These are phyloP conservation scores for Cladophialophora bantiana DNA, from an alignment of 2,329 filamentous ascomycete species.

Conservation along the genomic window DNA sequence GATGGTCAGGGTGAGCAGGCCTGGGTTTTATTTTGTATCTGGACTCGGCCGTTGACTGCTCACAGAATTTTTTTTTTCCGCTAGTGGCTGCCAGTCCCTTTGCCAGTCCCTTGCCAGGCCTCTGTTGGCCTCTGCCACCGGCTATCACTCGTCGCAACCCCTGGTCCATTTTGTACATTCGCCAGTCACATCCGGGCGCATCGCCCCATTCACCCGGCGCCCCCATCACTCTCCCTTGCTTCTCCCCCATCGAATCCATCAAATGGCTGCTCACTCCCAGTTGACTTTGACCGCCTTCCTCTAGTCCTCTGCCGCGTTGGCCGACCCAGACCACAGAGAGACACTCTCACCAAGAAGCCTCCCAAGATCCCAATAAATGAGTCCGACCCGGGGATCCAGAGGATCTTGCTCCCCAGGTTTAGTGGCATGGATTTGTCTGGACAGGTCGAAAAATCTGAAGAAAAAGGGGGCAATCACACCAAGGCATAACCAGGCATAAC, in stretches of 20 bases:
- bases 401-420: constrained; percentile 1
- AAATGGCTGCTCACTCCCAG: constrained; percentile 5
- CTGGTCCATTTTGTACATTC: constrained; percentile 15
- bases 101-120: no score
- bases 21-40: constrained; percentile 16
- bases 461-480: background rate
- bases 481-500: background rate
- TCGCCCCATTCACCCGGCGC: constrained; percentile 20
- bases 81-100: constrained; percentile 11
- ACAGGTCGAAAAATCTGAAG: constrained; percentile 8
- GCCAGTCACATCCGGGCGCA: constrained; percentile 16
- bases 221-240: constrained; percentile 7
- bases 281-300: constrained; percentile 20
- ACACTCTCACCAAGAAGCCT: constrained; percentile 6
- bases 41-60: constrained; percentile 7
- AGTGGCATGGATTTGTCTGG: constrained; percentile 18
- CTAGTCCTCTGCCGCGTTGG: constrained; percentile 12
- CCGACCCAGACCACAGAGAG: constrained; percentile 11
- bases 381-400: constrained; percentile 1
- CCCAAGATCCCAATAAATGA: background rate
- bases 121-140: no score
- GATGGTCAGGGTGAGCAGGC: constrained; percentile 15
- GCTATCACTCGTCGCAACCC: background rate
- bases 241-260: background rate
- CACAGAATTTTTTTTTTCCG: constrained; percentile 23